phyloP scores from a whole-genome alignment of 441 rosid species.

The Cnidoscolus chayamansa region DNA sequence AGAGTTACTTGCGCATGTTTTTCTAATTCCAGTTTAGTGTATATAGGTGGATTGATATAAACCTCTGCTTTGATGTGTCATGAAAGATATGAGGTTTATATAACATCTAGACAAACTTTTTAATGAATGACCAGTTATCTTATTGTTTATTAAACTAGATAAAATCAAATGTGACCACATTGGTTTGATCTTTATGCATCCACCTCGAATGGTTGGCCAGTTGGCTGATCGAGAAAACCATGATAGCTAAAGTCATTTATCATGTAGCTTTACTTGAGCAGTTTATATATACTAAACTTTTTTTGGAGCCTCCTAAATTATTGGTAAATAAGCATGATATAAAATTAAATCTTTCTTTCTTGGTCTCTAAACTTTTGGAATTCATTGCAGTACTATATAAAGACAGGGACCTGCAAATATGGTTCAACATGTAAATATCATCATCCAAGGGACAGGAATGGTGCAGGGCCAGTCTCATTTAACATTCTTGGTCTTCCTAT shows the following conservation, averaged over 20 bases:
- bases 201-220: background rate
- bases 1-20: background rate
- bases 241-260: background rate
- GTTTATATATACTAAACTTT: background rate
- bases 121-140: background rate
- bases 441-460: conserved; percentile 83
- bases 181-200: background rate
- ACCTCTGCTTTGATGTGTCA: background rate
- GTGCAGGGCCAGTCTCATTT: conserved; percentile 69
- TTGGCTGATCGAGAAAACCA: conserved; percentile 11
- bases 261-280: background rate
- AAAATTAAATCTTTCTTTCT: background rate
- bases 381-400: conserved; percentile 60
- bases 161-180: background rate
- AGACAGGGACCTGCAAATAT: conserved; percentile 82
- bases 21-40: background rate
- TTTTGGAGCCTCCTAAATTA: background rate
- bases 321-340: background rate
- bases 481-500: conserved; percentile 66
- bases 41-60: background rate
- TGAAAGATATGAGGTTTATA: background rate
- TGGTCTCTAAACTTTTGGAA: conserved; percentile 7
- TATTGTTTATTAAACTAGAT: conserved; percentile 3
- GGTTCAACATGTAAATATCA: conserved; percentile 81
- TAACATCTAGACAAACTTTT: background rate